Conservation (phyloP, 768 basidiomycete species). For the Boletus rufocinnamomeus region DNA sequence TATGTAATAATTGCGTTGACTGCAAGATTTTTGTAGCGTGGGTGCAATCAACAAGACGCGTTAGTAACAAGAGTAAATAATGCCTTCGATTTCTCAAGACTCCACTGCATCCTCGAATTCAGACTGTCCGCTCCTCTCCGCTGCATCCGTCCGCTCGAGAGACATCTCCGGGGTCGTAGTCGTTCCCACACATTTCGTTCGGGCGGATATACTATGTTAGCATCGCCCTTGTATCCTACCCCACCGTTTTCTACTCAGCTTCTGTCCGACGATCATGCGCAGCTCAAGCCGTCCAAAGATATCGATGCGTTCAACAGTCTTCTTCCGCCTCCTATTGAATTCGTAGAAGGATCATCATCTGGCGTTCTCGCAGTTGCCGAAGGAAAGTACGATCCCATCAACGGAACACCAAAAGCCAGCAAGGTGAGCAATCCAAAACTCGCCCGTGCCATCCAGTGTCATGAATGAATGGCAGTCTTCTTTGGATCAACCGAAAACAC, state of each 20-base stretch:
- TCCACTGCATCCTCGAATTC: neutral
- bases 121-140: constrained; percentile 22
- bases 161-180: constrained; percentile 2
- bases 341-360: constrained; percentile 81
- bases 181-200: constrained; percentile 4
- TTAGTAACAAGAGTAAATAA: constrained; percentile 32
- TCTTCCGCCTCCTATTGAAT: constrained; percentile 81
- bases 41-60: constrained; percentile 19
- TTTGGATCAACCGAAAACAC: constrained; percentile 26
- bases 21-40: neutral
- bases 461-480: constrained; percentile 8
- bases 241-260: constrained; percentile 53
- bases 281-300: constrained; percentile 69
- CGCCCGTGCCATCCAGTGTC: constrained; percentile 1
- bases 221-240: constrained; percentile 59
- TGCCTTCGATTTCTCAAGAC: constrained; percentile 17
- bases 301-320: constrained; percentile 74
- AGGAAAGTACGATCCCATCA: constrained; percentile 82
- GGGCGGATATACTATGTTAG: constrained; percentile 55
- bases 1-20: neutral
- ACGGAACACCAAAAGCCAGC: constrained; percentile 56
- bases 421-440: constrained; percentile 43
- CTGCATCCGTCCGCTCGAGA: constrained; percentile 10
- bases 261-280: constrained; percentile 50
- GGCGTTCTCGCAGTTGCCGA: constrained; percentile 70